Percentiles rank a stretch among this genome's conserved stretches.
phyloP scores from a whole-genome alignment of 805 yeast species.

The Saccharomyces kudriavzevii region DNA sequence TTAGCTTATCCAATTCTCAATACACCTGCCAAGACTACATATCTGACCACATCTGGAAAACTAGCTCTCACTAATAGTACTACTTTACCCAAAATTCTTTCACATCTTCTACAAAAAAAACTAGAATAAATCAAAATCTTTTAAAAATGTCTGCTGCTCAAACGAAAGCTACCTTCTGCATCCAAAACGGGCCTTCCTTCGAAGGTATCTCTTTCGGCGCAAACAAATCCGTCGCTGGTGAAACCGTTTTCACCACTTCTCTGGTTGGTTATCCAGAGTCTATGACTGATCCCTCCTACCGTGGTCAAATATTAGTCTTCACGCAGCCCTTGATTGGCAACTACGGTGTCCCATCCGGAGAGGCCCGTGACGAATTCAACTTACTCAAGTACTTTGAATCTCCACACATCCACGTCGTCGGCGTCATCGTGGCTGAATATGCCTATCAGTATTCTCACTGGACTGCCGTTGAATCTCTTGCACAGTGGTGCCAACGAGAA shows the following conservation, averaged over 20 bases:
- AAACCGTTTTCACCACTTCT: slow-evolving; percentile 96
- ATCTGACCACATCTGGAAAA: slow-evolving; percentile 48
- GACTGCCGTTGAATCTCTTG: slow-evolving; percentile 96
- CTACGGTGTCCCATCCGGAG: slow-evolving; percentile 92
- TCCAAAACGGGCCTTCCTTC: slow-evolving; percentile 88
- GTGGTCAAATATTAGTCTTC: slow-evolving; percentile 92
- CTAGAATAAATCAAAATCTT: background rate
- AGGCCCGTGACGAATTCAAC: slow-evolving; percentile 73
- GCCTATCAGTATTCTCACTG: slow-evolving; percentile 97
- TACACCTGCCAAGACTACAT: slow-evolving; percentile 42
- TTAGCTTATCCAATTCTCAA: slow-evolving; percentile 26
- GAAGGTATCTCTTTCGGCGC: slow-evolving; percentile 96
- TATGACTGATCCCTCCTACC: slow-evolving; percentile 97
- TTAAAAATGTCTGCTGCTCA: slow-evolving; percentile 23
- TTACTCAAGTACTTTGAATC: slow-evolving; percentile 86
- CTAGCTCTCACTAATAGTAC: slow-evolving; percentile 32
- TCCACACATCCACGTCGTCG: slow-evolving; percentile 86
- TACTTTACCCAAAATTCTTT: slow-evolving; percentile 4
- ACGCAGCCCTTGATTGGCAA: slow-evolving; percentile 97
- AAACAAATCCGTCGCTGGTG: slow-evolving; percentile 85
- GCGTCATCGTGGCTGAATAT: slow-evolving; percentile 91
- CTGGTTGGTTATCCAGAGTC: slow-evolving; percentile 98
- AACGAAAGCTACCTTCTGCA: slow-evolving; percentile 82
- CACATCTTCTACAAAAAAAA: slow-evolving; percentile 1
- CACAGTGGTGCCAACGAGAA: slow-evolving; percentile 93